phyloP scores from a whole-genome alignment of 768 basidiomycete genomes.

The Nidularia sp. region DNA sequence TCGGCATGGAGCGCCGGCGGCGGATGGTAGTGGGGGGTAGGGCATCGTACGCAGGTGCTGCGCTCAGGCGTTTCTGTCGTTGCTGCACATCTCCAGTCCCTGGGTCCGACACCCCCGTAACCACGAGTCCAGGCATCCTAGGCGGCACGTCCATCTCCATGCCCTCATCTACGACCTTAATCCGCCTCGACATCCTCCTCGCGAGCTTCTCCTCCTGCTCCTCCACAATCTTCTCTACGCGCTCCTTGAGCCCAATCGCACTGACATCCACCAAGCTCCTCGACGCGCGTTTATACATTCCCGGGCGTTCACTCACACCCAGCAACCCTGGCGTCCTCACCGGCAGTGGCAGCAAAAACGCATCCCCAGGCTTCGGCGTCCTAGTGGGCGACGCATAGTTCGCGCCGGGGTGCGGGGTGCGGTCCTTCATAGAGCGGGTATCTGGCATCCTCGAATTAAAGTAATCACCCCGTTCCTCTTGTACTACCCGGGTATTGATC shows the following conservation, averaged over 20 bases:
- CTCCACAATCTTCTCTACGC: slow-evolving; percentile 22
- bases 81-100: slow-evolving; percentile 6
- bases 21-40: slow-evolving; percentile 36
- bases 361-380: slow-evolving; percentile 16
- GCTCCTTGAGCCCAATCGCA: slow-evolving; percentile 24
- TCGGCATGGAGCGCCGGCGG: slow-evolving; percentile 69
- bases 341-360: slow-evolving; percentile 1
- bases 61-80: slow-evolving; percentile 22
- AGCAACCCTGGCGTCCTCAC: neutral
- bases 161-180: neutral
- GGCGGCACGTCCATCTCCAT: neutral
- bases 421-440: neutral
- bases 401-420: neutral
- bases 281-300: slow-evolving; percentile 57
- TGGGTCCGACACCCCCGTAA: too few species aligned
- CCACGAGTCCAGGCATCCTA: neutral
- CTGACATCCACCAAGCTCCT: slow-evolving; percentile 61
- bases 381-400: slow-evolving; percentile 7
- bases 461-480: neutral
- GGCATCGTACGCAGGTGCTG: slow-evolving; percentile 29
- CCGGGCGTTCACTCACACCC: slow-evolving; percentile 20
- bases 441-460: neutral
- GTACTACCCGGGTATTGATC: neutral
- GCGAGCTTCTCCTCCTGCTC: slow-evolving; percentile 20
- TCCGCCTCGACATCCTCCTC: slow-evolving; percentile 9